These are phyloP conservation scores for Limnanthes douglasii DNA, from an alignment of 345 rosid species.

Conservation along the genomic window DNA sequence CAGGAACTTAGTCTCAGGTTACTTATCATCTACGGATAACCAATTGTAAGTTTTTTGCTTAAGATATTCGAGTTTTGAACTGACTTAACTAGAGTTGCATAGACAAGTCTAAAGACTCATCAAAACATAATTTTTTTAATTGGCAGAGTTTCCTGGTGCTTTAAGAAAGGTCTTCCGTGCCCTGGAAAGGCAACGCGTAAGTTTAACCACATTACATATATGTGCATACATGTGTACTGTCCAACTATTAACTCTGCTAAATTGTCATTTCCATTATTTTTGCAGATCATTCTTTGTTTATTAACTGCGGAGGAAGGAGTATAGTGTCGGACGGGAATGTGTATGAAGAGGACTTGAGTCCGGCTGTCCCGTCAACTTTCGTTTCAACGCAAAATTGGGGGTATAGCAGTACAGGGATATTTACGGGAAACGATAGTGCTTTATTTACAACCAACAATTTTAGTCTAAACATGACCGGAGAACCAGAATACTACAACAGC, in stretches of 20 bases:
- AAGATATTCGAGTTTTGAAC: too few species aligned
- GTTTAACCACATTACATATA: too few species aligned
- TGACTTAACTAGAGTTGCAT: too few species aligned
- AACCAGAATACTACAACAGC: conserved; percentile 24
- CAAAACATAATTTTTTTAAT: conserved; percentile 2
- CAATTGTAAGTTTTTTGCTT: too few species aligned
- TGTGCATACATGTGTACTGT: too few species aligned
- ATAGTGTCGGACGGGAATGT: conserved; percentile 8
- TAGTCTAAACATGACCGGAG: conserved; percentile 14
- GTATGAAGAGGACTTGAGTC: conserved; percentile 32
- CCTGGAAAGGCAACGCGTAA: conserved; percentile 25
- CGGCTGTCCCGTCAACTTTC: conserved; percentile 26
- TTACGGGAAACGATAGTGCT: neutral
- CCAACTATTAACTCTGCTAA: too few species aligned
- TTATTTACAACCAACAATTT: conserved; percentile 20
- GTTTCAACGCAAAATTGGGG: conserved; percentile 35
- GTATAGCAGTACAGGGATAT: conserved; percentile 64
- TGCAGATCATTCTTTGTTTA: conserved; percentile 56
- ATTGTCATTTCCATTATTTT: neutral
- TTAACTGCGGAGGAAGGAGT: conserved; percentile 55
- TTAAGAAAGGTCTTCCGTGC: conserved; percentile 58
- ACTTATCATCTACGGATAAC: conserved; percentile 17
- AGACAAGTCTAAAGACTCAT: neutral
- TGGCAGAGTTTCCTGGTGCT: conserved; percentile 48
- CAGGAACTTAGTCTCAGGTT: conserved; percentile 69